Percentiles rank a stretch among this genome's conserved stretches.
Conservation (phyloP, 202 grass and related monocot species). For the Schoenoplectus tabernaemontani region DNA sequence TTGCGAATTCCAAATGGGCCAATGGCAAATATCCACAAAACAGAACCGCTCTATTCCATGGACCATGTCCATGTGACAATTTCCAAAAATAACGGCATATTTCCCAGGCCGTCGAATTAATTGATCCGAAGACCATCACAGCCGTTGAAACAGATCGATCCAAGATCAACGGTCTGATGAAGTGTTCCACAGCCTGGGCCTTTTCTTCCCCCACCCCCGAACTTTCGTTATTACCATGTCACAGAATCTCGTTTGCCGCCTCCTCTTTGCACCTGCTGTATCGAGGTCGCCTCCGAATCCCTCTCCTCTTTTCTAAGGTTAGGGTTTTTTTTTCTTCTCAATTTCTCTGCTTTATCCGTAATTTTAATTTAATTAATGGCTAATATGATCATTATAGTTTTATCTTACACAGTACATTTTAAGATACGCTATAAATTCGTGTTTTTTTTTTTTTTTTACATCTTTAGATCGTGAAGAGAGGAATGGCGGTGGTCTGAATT, state of each 20-base stretch:
- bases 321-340: background rate
- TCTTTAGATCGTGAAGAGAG: slow-evolving; percentile 17
- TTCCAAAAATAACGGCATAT: background rate
- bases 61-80: background rate
- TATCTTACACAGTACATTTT: background rate
- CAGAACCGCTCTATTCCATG: background rate
- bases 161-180: background rate
- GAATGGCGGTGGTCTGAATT: slow-evolving; percentile 7
- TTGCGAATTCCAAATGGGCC: background rate
- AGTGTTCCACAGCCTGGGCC: background rate
- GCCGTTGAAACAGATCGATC: slow-evolving; percentile 8
- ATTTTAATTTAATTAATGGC: background rate
- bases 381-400: background rate
- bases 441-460: background rate
- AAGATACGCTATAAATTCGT: background rate
- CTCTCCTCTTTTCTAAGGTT: slow-evolving; percentile 13
- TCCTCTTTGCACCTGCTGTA: background rate
- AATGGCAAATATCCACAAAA: background rate
- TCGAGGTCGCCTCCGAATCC: background rate
- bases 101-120: no score
- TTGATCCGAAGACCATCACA: background rate
- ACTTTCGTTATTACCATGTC: background rate
- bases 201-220: background rate
- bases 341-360: background rate
- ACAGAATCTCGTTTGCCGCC: background rate